Evolutionary conservation across 2,329 filamentous ascomycete species (phyloP), one percentile per base, ranked within the genome.

Genomic region (Trichoderma oligosporum): DNA sequence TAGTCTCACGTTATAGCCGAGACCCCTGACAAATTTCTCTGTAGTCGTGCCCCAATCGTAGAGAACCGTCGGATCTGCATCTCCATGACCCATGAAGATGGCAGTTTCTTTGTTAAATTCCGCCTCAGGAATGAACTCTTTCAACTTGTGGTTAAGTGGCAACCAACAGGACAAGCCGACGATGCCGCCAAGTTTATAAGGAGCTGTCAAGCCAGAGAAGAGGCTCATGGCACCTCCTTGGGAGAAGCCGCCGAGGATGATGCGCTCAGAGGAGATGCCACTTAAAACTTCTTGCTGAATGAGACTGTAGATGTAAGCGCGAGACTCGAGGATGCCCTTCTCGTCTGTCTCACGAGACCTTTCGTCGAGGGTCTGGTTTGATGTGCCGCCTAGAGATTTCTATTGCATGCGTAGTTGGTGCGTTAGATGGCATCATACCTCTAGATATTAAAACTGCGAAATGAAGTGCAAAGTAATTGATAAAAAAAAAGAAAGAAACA

Each of bases 191-290:
- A 97, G 78, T 73, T 90, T 91, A 64, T 82, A 78, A 59, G 76
- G 74, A 63, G 78, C 82, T 4, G 91, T 96, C 39, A 96, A 74
- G 4, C 90, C 92, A 0, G 88, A 80, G 67, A 97, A 84, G 36
- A 97, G 73, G 18, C 90, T 84, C 79, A 97, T 91, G 57, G 91
- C 91, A 52, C 90, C 93, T 59, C 93, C 93, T 73, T 97, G 84
- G 22, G 85, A 89, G 78, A 93, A 94, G 38, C 89, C 89, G 31
- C 89, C 93, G 6, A 97, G 75, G 16, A 97, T 83, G 67, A 99
- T 91, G 53, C 92, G 87, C 58, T 89, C 84, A 0, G 90, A 79
- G 1, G 89, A 83, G 64, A 97, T 94, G 59, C 91, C 91, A 55
- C 31, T 24, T 11, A 85, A 83, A 55, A 96, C 84, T 74, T 97